These are phyloP conservation scores for Cordyceps cateniannulata DNA, from an alignment of 2,329 filamentous ascomycete genomes.

Conservation along the genomic window DNA sequence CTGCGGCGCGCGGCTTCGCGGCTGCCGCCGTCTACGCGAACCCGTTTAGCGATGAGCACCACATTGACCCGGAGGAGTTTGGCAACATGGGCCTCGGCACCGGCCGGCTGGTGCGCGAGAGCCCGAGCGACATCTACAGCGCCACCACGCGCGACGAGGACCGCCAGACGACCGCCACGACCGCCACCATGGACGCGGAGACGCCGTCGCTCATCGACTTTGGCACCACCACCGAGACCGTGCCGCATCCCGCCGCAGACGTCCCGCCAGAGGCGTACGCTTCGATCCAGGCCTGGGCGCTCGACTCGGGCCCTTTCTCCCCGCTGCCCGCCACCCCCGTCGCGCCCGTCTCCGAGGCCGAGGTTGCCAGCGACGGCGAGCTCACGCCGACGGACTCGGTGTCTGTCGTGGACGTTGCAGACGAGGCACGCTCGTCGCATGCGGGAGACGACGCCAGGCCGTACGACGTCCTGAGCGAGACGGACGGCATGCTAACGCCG, in stretches of 20 bases:
- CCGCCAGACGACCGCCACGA: slow-evolving; percentile 14
- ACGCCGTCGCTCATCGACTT: slow-evolving; percentile 30
- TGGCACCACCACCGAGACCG: slow-evolving; percentile 15
- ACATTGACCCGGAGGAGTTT: slow-evolving; percentile 43
- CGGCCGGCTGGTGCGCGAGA: slow-evolving; percentile 39
- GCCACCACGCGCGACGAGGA: slow-evolving; percentile 41
- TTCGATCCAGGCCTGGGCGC: slow-evolving; percentile 60
- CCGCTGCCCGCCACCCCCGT: slow-evolving; percentile 47
- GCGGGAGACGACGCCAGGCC: slow-evolving; percentile 32
- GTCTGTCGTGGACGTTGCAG: slow-evolving; percentile 43
- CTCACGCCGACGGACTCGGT: slow-evolving; percentile 54
- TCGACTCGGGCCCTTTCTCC: slow-evolving; percentile 54
- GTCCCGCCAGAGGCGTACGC: slow-evolving; percentile 44
- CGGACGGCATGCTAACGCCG: slow-evolving; percentile 53
- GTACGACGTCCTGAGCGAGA: slow-evolving; percentile 54
- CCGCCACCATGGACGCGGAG: slow-evolving; percentile 19
- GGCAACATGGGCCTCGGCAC: slow-evolving; percentile 29
- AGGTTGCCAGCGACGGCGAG: slow-evolving; percentile 45
- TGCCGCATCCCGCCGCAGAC: slow-evolving; percentile 24
- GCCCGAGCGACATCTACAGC: slow-evolving; percentile 50
- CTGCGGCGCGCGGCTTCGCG: slow-evolving; percentile 34
- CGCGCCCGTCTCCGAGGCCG: slow-evolving; percentile 45
- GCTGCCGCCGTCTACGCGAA: slow-evolving; percentile 44
- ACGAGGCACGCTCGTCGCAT: slow-evolving; percentile 33
- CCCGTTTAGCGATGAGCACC: slow-evolving; percentile 53